A percentile compares a stretch with the other conserved stretches of the same genome.
Conservation (phyloP, 305 asterid genomes). For the Fraxinus sp. region DNA sequence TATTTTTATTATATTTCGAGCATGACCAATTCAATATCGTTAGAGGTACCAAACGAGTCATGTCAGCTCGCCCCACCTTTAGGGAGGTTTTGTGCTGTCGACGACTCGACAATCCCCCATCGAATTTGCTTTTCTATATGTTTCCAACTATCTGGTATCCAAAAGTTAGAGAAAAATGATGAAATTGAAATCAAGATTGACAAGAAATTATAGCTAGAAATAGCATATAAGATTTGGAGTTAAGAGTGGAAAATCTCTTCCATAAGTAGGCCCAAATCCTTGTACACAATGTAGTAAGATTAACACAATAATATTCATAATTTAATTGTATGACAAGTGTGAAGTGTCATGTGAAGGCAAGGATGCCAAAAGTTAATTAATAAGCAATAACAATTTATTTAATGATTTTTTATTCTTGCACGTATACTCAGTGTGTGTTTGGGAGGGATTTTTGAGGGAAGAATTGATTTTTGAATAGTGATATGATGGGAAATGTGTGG, state of each 20-base stretch:
- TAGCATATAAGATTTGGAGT: not conserved
- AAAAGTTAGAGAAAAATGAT: not conserved
- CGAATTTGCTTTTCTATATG: not conserved
- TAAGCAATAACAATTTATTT: not conserved
- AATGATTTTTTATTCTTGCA: not conserved
- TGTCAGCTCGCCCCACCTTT: too few species aligned
- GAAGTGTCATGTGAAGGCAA: too few species aligned
- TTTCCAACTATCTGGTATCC: not conserved
- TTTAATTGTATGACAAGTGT: constrained; percentile 16
- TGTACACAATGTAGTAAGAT: constrained; percentile 22
- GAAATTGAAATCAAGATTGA: not conserved
- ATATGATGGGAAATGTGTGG: too few species aligned
- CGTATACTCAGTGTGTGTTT: not conserved
- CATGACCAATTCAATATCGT: too few species aligned
- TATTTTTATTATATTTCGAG: too few species aligned
- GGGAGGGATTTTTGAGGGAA: too few species aligned
- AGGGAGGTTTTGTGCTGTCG: not conserved
- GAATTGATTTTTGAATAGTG: too few species aligned
- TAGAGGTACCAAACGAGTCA: not conserved
- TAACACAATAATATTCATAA: not conserved
- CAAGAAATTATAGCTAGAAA: not conserved
- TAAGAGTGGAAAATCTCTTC: constrained; percentile 17
- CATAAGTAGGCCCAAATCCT: constrained; percentile 13
- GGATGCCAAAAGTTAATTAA: constrained; percentile 13
- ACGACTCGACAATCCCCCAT: not conserved